Conservation (phyloP, 2,329 filamentous ascomycete genomes). For the Malbranchea cinnamomea region DNA sequence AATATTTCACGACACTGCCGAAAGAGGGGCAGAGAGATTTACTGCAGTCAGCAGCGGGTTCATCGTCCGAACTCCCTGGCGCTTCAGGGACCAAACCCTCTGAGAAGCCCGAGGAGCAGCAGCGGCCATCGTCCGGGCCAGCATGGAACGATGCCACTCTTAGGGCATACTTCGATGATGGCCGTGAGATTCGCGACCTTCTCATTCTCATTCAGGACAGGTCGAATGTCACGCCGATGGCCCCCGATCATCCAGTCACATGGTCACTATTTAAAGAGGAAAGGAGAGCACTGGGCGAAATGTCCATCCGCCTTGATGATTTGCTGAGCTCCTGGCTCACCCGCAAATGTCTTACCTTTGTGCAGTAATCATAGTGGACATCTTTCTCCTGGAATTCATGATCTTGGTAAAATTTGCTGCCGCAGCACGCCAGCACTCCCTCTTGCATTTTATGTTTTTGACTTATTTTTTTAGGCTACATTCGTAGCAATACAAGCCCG, state of each 20-base stretch:
- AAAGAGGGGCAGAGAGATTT: too few species aligned
- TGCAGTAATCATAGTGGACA: background rate
- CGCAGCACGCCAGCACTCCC: too few species aligned
- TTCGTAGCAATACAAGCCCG: too few species aligned
- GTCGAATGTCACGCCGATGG: slow-evolving; percentile 61
- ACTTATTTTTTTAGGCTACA: too few species aligned
- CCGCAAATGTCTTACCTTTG: slow-evolving; percentile 19
- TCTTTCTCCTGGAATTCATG: too few species aligned
- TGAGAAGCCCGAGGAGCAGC: too few species aligned
- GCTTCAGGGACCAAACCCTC: slow-evolving; percentile 16
- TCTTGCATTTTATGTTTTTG: too few species aligned
- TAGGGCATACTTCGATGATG: slow-evolving; percentile 79
- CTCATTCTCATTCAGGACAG: slow-evolving; percentile 88
- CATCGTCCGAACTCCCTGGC: slow-evolving; percentile 15
- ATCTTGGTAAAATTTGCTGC: too few species aligned
- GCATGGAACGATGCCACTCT: slow-evolving; percentile 80
- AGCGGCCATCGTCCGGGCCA: slow-evolving; percentile 39
- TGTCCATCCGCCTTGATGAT: slow-evolving; percentile 78
- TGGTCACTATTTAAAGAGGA: slow-evolving; percentile 72
- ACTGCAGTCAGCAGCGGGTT: too few species aligned
- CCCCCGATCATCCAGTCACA: slow-evolving; percentile 73
- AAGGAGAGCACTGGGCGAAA: slow-evolving; percentile 69
- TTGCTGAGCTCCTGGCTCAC: slow-evolving; percentile 69
- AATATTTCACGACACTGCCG: too few species aligned
- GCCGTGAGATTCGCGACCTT: slow-evolving; percentile 76